Evolutionary conservation across 495 filamentous ascomycete species (phyloP).

Genomic region (Penicillium goetzii): DNA sequence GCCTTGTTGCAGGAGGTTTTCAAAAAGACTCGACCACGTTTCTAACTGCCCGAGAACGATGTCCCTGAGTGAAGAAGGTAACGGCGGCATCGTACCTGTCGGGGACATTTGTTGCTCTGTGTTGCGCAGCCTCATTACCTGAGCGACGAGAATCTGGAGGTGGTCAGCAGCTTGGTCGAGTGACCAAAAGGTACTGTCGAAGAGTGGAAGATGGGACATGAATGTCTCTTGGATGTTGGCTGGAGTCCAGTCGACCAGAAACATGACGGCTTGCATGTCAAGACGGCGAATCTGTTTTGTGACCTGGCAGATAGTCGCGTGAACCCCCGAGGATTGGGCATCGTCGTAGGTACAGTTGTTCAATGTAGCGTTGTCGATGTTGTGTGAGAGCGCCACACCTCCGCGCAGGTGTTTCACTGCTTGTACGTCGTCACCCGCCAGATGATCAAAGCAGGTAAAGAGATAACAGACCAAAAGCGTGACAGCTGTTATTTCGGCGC

Average conservation of each 20-base stretch:
- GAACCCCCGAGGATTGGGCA: background rate
- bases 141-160: background rate
- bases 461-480: slow-evolving; percentile 2
- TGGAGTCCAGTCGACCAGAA: background rate
- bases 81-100: background rate
- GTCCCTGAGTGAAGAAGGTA: background rate
- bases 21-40: background rate
- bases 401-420: background rate
- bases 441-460: background rate
- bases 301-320: background rate
- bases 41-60: background rate
- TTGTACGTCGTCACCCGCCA: background rate
- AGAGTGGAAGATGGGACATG: background rate
- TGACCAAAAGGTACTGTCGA: background rate
- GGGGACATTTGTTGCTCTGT: background rate
- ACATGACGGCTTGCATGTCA: background rate
- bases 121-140: background rate
- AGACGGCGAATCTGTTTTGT: background rate
- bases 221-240: background rate
- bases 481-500: background rate
- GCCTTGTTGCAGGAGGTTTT: background rate
- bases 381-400: background rate
- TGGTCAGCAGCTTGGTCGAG: slow-evolving; percentile 3
- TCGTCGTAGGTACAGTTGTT: background rate
- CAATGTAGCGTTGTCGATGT: background rate